A percentile compares a stretch with the other conserved stretches of the same genome.
Evolutionary conservation across 2,329 filamentous ascomycete species (phyloP).

Genomic region (Aphanoascus verrucosus): DNA sequence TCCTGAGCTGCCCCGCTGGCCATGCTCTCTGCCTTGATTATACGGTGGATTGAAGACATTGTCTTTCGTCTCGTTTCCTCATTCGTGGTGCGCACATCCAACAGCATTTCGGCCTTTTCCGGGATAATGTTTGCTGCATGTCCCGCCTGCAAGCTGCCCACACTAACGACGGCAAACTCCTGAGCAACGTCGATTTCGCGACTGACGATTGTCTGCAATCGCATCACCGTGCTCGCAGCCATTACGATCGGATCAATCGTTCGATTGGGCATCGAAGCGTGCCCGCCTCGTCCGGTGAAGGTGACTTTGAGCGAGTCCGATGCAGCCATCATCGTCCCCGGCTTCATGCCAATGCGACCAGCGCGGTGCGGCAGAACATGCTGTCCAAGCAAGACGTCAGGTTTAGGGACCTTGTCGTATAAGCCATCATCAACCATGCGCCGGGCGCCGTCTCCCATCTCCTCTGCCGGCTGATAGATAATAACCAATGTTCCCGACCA

Average conservation of each 20-base stretch:
- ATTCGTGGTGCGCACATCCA: conserved; percentile 45
- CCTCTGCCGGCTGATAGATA: conserved; percentile 58
- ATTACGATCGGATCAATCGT: conserved; percentile 50
- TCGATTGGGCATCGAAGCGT: conserved; percentile 47
- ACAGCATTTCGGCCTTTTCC: conserved; percentile 43
- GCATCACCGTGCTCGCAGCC: conserved; percentile 45
- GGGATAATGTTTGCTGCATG: conserved; percentile 52
- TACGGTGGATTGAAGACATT: conserved; percentile 40
- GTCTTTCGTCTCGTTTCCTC: conserved; percentile 39
- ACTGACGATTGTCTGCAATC: conserved; percentile 50
- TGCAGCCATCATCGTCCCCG: conserved; percentile 35
- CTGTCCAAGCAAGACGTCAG: conserved; percentile 47
- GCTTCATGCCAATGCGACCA: conserved; percentile 30
- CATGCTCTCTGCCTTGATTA: conserved; percentile 47
- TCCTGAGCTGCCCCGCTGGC: conserved; percentile 41
- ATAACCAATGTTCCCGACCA: conserved; percentile 56
- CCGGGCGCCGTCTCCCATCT: conserved; percentile 51
- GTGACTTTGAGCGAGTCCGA: conserved; percentile 42
- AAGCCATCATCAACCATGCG: conserved; percentile 53
- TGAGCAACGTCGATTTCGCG: conserved; percentile 42
- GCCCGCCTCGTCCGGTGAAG: conserved; percentile 49
- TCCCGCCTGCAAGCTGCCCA: conserved; percentile 49
- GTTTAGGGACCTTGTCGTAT: conserved; percentile 43
- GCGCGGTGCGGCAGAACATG: conserved; percentile 44
- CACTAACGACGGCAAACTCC: conserved; percentile 49